A percentile compares a stretch with the other conserved stretches of the same genome.
Conservation (phyloP, 352 stramenopile species). For the Phytophthora tubulina region DNA sequence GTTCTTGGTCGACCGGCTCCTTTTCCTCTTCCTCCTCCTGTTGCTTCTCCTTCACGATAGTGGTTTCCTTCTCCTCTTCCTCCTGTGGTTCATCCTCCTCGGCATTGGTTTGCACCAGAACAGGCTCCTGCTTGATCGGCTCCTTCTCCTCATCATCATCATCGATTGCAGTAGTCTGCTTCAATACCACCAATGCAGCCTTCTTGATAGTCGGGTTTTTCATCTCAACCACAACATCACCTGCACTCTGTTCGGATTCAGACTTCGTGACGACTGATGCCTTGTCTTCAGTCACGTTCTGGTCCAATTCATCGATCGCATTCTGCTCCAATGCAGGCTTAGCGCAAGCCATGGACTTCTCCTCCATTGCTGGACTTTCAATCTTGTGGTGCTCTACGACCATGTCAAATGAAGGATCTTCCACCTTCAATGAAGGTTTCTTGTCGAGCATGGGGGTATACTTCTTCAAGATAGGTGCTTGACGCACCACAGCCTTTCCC, state of each 20-base stretch:
- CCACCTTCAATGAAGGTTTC: not conserved
- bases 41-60: too few species aligned
- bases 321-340: too few species aligned
- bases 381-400: too few species aligned
- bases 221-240: not conserved
- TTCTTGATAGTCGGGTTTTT: not conserved
- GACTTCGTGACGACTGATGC: not conserved
- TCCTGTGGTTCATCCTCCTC: too few species aligned
- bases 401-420: not conserved
- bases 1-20: not conserved
- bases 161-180: not conserved
- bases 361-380: too few species aligned
- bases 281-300: not conserved
- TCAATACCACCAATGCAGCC: not conserved
- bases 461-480: not conserved
- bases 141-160: not conserved
- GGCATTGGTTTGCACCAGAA: too few species aligned
- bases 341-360: too few species aligned
- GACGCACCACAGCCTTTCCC: not conserved
- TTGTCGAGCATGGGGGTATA: not conserved
- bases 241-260: not conserved
- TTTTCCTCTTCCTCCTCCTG: not conserved
- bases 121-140: not conserved
- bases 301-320: not conserved
- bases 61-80: too few species aligned